Conservation (phyloP, 331 rosid genomes). For the Dryas integrifolia region DNA sequence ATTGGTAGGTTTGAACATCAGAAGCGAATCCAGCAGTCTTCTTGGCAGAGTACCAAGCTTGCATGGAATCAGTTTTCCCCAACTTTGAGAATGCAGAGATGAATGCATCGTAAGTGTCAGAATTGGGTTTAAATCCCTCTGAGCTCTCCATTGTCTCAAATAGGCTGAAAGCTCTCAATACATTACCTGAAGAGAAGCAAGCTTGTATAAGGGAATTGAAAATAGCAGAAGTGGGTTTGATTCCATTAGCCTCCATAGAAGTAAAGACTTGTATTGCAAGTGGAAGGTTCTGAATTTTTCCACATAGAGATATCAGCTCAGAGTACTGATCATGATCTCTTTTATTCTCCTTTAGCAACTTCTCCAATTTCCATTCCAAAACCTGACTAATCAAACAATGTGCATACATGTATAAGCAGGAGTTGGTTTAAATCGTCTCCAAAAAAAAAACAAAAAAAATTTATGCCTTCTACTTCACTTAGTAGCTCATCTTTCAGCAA, state of each 20-base stretch:
- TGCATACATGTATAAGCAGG: slow-evolving; percentile 3
- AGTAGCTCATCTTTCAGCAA: not conserved
- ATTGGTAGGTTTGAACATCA: slow-evolving; percentile 50
- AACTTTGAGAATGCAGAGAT: slow-evolving; percentile 46
- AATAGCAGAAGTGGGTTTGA: slow-evolving; percentile 44
- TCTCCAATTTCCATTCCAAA: slow-evolving; percentile 76
- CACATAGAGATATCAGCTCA: slow-evolving; percentile 53
- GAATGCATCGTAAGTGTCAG: slow-evolving; percentile 45
- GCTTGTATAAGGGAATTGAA: slow-evolving; percentile 60
- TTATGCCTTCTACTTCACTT: no score
- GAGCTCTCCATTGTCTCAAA: slow-evolving; percentile 67
- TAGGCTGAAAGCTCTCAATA: slow-evolving; percentile 49
- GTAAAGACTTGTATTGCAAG: slow-evolving; percentile 56
- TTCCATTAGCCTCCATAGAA: slow-evolving; percentile 61
- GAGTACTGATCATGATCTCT: slow-evolving; percentile 39
- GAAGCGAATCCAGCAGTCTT: slow-evolving; percentile 42
- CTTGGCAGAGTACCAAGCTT: slow-evolving; percentile 60
- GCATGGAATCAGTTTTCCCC: slow-evolving; percentile 49
- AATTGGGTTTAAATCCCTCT: slow-evolving; percentile 50
- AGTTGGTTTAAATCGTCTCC: not conserved
- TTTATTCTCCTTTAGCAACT: slow-evolving; percentile 45
- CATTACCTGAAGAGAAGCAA: slow-evolving; percentile 54
- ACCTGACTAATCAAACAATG: slow-evolving; percentile 42
- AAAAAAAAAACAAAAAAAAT: not conserved
- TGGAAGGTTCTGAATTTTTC: slow-evolving; percentile 37